Evolutionary conservation across 139 green algal species (phyloP).

Genomic region (Ulvella scutata): DNA sequence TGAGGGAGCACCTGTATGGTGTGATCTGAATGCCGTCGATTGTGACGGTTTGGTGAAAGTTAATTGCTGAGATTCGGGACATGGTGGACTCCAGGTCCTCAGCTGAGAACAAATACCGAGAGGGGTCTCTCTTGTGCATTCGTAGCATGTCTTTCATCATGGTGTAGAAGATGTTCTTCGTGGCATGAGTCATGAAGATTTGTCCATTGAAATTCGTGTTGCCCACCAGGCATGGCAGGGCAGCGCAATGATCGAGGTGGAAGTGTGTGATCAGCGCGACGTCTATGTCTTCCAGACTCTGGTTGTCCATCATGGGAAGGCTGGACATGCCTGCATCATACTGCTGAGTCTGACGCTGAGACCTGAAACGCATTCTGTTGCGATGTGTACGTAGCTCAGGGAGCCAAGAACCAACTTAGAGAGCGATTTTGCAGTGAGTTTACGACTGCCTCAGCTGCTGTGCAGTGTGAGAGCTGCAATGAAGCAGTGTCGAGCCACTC

Average conservation of each 20-base stretch:
- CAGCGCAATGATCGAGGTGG: slow-evolving; percentile 93
- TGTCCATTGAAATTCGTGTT: slow-evolving; percentile 83
- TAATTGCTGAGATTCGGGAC: slow-evolving; percentile 82
- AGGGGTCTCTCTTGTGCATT: slow-evolving; percentile 26
- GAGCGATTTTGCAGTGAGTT: no score
- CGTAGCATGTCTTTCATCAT: slow-evolving; percentile 82
- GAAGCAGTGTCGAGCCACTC: no score
- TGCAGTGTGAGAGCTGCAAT: not conserved
- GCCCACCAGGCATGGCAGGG: slow-evolving; percentile 77
- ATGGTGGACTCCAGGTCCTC: slow-evolving; percentile 71
- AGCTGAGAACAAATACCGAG: slow-evolving; percentile 52
- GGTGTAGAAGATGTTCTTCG: slow-evolving; percentile 87
- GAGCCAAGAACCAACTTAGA: no score
- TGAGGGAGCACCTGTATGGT: not conserved
- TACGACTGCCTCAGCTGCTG: no score
- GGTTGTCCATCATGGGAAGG: slow-evolving; percentile 82
- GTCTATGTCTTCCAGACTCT: slow-evolving; percentile 59
- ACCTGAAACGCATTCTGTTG: no score
- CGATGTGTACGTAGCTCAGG: no score
- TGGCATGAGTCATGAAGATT: slow-evolving; percentile 98
- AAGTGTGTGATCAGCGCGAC: slow-evolving; percentile 95
- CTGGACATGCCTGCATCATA: slow-evolving; percentile 38
- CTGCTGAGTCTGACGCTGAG: no score
- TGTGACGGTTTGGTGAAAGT: slow-evolving; percentile 88
- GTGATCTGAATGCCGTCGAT: slow-evolving; percentile 59